Percentiles rank a stretch among this genome's conserved stretches.
Conservation (phyloP, 169 alveolate species). For the Cryptosporidium tyzzeri region DNA sequence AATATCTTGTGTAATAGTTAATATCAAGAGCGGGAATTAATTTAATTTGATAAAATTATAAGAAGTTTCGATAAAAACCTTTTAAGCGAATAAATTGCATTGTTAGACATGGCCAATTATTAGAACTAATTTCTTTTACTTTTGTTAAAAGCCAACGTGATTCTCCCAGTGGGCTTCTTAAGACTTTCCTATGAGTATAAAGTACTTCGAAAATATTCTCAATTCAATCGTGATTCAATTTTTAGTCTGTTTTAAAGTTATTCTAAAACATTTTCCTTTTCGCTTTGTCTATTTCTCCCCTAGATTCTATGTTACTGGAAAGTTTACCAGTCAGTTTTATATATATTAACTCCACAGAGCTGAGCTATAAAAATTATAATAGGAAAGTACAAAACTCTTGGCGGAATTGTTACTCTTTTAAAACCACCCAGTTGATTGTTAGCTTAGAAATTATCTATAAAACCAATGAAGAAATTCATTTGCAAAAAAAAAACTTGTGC, state of each 20-base stretch:
- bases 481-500: neutral
- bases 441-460: neutral
- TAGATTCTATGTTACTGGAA: neutral
- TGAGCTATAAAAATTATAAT: neutral
- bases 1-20: too few relatives aligned
- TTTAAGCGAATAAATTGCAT: neutral
- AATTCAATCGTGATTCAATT: neutral
- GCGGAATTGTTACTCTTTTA: neutral
- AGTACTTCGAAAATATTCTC: neutral
- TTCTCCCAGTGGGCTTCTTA: neutral
- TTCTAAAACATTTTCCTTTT: neutral
- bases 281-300: neutral
- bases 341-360: neutral
- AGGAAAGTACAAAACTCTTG: neutral
- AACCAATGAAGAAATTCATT: neutral
- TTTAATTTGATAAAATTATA: too few relatives aligned
- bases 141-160: neutral
- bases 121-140: neutral
- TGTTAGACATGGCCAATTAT: neutral
- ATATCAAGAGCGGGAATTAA: neutral
- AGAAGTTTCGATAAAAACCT: too few relatives aligned
- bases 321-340: neutral
- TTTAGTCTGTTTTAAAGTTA: neutral
- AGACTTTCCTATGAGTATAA: neutral
- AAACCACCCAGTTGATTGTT: neutral